Evolutionary conservation across 1,139 yeast genomes (phyloP).

Genomic region (Saccharomyces hybrid): DNA sequence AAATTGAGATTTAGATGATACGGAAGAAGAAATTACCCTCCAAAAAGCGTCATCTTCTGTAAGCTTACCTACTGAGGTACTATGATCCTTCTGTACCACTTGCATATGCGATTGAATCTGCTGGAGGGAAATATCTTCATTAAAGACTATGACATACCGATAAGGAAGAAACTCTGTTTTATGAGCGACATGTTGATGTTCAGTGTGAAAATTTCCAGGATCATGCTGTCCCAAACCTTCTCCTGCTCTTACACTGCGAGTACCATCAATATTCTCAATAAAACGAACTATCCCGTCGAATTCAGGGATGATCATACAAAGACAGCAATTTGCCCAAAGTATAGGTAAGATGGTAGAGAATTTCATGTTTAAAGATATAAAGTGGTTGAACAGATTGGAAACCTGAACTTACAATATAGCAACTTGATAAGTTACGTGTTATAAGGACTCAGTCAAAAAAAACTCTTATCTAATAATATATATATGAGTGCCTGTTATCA

Average conservation of each 20-base stretch:
- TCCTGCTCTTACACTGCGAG: background rate
- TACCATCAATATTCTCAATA: background rate
- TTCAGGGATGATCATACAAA: background rate
- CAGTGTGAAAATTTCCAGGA: background rate
- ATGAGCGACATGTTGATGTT: background rate
- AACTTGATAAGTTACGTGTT: background rate
- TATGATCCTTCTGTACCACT: conserved; percentile 34
- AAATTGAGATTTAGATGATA: background rate
- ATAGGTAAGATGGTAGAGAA: background rate
- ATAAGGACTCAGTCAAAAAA: background rate
- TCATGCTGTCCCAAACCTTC: background rate
- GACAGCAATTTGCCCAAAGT: background rate
- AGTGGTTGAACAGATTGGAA: background rate
- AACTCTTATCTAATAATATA: background rate
- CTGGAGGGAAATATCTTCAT: conserved; percentile 46
- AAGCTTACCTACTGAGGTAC: conserved; percentile 19
- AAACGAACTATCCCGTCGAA: background rate
- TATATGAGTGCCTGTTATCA: background rate
- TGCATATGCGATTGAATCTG: conserved; percentile 54
- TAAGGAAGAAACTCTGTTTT: background rate
- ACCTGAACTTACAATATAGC: background rate
- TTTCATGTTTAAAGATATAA: background rate
- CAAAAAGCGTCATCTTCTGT: conserved; percentile 19
- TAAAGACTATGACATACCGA: conserved; percentile 63
- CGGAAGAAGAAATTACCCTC: background rate